Conservation (phyloP, 2,329 filamentous ascomycete species). For the Coleophoma eucalyptorum region DNA sequence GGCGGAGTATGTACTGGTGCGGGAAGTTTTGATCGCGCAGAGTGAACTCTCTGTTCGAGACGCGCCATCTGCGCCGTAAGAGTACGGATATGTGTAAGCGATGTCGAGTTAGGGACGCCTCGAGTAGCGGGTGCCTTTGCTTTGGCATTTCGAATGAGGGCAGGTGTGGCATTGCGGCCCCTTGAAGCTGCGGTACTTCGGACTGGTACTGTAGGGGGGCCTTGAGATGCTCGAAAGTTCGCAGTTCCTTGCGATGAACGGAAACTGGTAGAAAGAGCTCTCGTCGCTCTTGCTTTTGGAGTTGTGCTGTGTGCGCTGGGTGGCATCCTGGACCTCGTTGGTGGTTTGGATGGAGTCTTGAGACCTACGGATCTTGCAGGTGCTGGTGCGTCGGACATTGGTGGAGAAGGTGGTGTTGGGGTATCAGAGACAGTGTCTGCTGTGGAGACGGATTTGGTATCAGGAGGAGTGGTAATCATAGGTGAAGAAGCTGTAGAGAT, state of each 20-base stretch:
- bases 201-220: constrained; percentile 8
- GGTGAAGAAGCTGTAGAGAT: constrained; percentile 85
- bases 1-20: constrained; percentile 76
- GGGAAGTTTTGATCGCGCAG: constrained; percentile 85
- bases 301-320: constrained; percentile 51
- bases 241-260: constrained; percentile 17
- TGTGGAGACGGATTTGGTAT: constrained; percentile 58
- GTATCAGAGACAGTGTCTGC: constrained; percentile 59
- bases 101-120: constrained; percentile 54
- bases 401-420: constrained; percentile 86
- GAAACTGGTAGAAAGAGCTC: constrained; percentile 16
- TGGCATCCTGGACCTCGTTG: constrained; percentile 47
- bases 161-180: constrained; percentile 26
- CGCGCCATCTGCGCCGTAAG: constrained; percentile 97
- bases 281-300: constrained; percentile 39
- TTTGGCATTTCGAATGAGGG: constrained; percentile 31
- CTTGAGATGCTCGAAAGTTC: constrained; percentile 12
- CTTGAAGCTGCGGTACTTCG: constrained; percentile 12
- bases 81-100: constrained; percentile 86
- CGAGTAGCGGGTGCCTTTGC: constrained; percentile 36
- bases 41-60: constrained; percentile 89
- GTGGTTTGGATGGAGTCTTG: constrained; percentile 24
- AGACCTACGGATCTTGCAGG: constrained; percentile 13
- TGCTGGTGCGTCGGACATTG: constrained; percentile 78
- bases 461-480: constrained; percentile 83